phyloP scores from a whole-genome alignment of 2,329 filamentous ascomycete genomes.

The Colletotrichum spinosum region DNA sequence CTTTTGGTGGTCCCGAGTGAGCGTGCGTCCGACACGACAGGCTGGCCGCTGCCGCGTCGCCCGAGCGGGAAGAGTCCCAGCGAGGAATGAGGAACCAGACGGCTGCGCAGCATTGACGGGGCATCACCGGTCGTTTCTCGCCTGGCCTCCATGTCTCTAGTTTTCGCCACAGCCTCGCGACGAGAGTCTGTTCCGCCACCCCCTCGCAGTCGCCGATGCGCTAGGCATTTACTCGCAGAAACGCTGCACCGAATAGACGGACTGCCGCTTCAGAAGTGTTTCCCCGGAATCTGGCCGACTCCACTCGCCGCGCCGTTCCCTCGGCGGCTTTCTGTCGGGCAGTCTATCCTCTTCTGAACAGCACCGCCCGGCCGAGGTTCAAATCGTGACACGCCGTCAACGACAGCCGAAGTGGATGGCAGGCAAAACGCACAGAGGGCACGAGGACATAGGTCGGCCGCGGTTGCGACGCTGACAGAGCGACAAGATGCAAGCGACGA shows the following conservation, averaged over 20 bases:
- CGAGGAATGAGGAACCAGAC: not conserved
- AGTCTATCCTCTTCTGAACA: constrained; percentile 20
- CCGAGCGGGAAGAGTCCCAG: constrained; percentile 6
- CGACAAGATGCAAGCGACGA: constrained; percentile 17
- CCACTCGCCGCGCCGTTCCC: constrained; percentile 10
- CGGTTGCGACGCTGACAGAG: constrained; percentile 19
- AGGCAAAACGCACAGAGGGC: constrained; percentile 25
- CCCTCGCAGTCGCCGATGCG: constrained; percentile 31
- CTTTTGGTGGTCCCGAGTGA: constrained; percentile 22
- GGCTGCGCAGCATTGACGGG: constrained; percentile 32
- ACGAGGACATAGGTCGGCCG: not conserved
- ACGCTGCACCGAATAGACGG: not conserved
- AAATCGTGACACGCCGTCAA: constrained; percentile 6
- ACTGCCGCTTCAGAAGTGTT: constrained; percentile 5
- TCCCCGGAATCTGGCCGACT: constrained; percentile 36
- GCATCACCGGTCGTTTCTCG: not conserved
- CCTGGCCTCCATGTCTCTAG: constrained; percentile 8
- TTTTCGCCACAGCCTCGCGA: constrained; percentile 36
- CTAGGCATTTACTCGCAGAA: constrained; percentile 21
- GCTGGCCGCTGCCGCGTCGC: constrained; percentile 26
- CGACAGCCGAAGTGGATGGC: constrained; percentile 8
- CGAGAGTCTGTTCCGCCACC: constrained; percentile 24
- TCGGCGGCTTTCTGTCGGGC: constrained; percentile 11
- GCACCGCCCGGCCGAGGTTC: constrained; percentile 32
- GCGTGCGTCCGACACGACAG: constrained; percentile 11